phyloP scores from a whole-genome alignment of 2,329 filamentous ascomycete genomes.

The Byssothecium circinans region DNA sequence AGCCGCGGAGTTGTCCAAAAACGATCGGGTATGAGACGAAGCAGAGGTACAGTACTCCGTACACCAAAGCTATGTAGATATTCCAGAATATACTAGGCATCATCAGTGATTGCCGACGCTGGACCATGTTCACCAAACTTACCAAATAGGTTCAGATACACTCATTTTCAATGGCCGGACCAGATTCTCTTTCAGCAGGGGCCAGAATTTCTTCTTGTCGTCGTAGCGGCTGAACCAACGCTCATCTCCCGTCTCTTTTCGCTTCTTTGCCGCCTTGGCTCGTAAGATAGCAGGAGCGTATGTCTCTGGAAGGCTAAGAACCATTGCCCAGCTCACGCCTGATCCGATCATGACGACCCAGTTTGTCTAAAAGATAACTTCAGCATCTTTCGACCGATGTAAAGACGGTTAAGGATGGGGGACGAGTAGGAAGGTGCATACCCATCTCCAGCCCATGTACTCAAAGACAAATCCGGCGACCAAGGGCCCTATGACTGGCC shows the following conservation, averaged over 20 bases:
- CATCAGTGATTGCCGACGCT: background rate
- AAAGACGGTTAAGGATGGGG: too few species aligned
- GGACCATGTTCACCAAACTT: conserved; percentile 18
- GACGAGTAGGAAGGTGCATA: too few species aligned
- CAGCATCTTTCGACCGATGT: too few species aligned
- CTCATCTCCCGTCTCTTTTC: conserved; percentile 73
- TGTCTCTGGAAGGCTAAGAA: conserved; percentile 75
- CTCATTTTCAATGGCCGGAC: conserved; percentile 76
- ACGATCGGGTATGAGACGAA: conserved; percentile 90
- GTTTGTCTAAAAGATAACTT: conserved; percentile 77
- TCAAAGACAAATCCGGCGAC: conserved; percentile 81
- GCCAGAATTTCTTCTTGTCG: conserved; percentile 63
- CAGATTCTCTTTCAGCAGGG: conserved; percentile 73
- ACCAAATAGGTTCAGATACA: conserved; percentile 84
- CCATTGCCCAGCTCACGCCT: conserved; percentile 61
- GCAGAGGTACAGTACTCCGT: conserved; percentile 84
- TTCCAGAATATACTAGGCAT: conserved; percentile 69
- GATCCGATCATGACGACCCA: conserved; percentile 69
- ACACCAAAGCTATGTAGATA: conserved; percentile 72
- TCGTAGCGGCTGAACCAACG: conserved; percentile 82
- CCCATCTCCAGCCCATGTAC: too few species aligned
- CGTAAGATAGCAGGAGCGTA: conserved; percentile 73
- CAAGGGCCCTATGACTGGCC: conserved; percentile 60
- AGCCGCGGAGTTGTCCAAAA: conserved; percentile 74
- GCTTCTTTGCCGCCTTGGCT: conserved; percentile 68